Evolutionary conservation across 2,329 filamentous ascomycete genomes (phyloP), one percentile per base, ranked within the genome.

Genomic region (Colletotrichum sp.): DNA sequence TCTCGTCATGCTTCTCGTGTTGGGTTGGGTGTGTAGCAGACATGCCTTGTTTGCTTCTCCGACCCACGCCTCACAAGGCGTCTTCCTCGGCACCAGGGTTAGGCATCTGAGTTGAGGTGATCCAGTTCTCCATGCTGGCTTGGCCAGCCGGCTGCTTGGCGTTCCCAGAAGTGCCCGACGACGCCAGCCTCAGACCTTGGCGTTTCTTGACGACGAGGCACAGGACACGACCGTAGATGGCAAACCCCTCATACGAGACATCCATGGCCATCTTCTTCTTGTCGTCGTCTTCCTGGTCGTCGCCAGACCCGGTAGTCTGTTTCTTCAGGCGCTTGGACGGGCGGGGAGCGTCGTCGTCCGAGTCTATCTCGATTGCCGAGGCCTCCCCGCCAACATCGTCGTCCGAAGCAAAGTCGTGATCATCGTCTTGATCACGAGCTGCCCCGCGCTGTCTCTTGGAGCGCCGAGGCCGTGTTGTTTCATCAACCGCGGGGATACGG

Each of bases 241-340:
- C 95, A 86, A 99, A 99, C 10, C 97, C 96, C 81, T 99, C 96
- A 85, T 99, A 99, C 16, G 93, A 93, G 30, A 96, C 97, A 77
- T 94, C 93, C 87, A 98, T 91, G 24, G 91, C 92, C 80, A 98
- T 87, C 84, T 98, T 99, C 88, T 99, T 98, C 86, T 98, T 98
- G 81, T 98, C 94, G 73, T 94, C 92, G 12, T 84, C 83, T 21
- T 82, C 83, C 21, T 82, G 85, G 28, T 81, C 81, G 63, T 81
- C 82, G 10, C 70, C 78, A 39, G 71, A 80, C 36, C 76, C 75
- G 39, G 80, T 82, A 62, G 80, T 81, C 49, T 86, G 86, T 81
- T 83, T 86, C 80, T 83, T 82, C 44, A 83, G 85, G 71, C 87
- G 87, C 83, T 90, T 91, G 36, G 85, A 80, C 30, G 88, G 86